phyloP scores from a whole-genome alignment of 1,284 basidiomycete genomes.

The Pseudozyma flocculosa region DNA sequence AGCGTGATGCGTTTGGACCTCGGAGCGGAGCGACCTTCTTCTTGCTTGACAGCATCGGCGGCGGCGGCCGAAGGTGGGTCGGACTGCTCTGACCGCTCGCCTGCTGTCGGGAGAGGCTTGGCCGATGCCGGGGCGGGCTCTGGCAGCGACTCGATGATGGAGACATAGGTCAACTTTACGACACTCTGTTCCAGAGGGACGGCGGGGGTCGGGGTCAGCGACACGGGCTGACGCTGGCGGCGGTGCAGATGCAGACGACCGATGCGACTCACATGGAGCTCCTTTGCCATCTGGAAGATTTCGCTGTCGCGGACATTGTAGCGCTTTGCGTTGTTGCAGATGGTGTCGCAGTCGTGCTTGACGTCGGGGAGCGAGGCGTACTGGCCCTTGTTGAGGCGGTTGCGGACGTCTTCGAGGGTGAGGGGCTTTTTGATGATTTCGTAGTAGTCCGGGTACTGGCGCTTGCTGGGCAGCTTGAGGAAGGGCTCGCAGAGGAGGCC shows the following conservation, averaged over 20 bases:
- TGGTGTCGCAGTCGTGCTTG: slow-evolving; percentile 77
- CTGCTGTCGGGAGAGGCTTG: slow-evolving; percentile 1
- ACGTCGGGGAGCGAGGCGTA: slow-evolving; percentile 74
- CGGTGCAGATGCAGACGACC: no score
- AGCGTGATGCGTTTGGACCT: slow-evolving; percentile 27
- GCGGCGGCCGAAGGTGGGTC: not conserved
- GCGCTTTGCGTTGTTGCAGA: slow-evolving; percentile 84
- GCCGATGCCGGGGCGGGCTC: slow-evolving; percentile 10
- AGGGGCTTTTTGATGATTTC: slow-evolving; percentile 79
- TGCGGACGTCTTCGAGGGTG: slow-evolving; percentile 75
- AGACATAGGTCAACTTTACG: slow-evolving; percentile 46
- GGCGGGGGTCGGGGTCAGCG: no score
- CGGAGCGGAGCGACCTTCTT: not conserved
- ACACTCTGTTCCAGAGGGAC: slow-evolving; percentile 9
- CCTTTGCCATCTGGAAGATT: slow-evolving; percentile 80
- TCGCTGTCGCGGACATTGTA: slow-evolving; percentile 84
- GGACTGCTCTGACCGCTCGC: no score
- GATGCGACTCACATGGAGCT: slow-evolving; percentile 63
- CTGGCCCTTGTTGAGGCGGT: slow-evolving; percentile 67
- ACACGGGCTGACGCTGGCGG: not conserved
- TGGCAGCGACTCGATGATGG: slow-evolving; percentile 31
- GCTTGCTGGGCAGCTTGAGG: slow-evolving; percentile 72
- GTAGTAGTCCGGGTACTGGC: slow-evolving; percentile 89
- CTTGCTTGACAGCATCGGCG: not conserved
- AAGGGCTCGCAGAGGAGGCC: slow-evolving; percentile 70